A percentile compares a stretch with the other conserved stretches of the same genome.
Conservation (phyloP, 768 basidiomycete species). For the Panaeolus papilionaceus region DNA sequence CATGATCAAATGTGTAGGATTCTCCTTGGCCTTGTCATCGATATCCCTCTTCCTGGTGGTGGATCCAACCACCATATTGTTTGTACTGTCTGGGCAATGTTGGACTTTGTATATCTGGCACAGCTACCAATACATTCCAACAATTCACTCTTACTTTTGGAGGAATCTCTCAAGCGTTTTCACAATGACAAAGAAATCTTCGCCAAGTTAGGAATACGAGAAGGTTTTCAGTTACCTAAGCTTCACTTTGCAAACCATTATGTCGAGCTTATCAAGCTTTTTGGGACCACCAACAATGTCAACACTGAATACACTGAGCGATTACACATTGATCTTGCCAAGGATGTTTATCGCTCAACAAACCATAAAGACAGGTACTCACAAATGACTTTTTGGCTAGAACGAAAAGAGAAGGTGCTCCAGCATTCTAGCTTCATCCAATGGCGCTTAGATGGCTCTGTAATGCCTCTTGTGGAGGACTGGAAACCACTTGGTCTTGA, state of each 20-base stretch:
- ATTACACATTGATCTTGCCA: slow-evolving; percentile 31
- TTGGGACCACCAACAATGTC: slow-evolving; percentile 38
- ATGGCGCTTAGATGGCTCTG: slow-evolving; percentile 17
- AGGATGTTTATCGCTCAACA: slow-evolving; percentile 28
- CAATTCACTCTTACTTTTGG: slow-evolving; percentile 33
- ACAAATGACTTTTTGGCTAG: slow-evolving; percentile 49
- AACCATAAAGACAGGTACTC: slow-evolving; percentile 33
- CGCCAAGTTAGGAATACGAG: slow-evolving; percentile 28
- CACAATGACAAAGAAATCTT: slow-evolving; percentile 43
- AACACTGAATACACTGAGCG: slow-evolving; percentile 41
- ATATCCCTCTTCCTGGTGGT: slow-evolving; percentile 16
- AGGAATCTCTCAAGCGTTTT: slow-evolving; percentile 37
- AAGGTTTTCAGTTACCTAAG: slow-evolving; percentile 44
- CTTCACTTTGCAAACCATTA: slow-evolving; percentile 39
- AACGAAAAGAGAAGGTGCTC: slow-evolving; percentile 24
- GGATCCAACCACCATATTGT: slow-evolving; percentile 9
- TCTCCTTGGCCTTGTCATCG: slow-evolving; percentile 11
- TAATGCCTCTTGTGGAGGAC: background rate
- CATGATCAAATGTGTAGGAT: slow-evolving; percentile 9
- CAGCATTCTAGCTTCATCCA: slow-evolving; percentile 14
- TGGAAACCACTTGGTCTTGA: slow-evolving; percentile 17
- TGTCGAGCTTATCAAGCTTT: slow-evolving; percentile 28
- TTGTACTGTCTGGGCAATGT: slow-evolving; percentile 27
- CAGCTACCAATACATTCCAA: slow-evolving; percentile 38
- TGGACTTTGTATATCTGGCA: slow-evolving; percentile 37